Conservation (phyloP, 2,329 filamentous ascomycete genomes). For the Fonsecaea pugnacius region DNA sequence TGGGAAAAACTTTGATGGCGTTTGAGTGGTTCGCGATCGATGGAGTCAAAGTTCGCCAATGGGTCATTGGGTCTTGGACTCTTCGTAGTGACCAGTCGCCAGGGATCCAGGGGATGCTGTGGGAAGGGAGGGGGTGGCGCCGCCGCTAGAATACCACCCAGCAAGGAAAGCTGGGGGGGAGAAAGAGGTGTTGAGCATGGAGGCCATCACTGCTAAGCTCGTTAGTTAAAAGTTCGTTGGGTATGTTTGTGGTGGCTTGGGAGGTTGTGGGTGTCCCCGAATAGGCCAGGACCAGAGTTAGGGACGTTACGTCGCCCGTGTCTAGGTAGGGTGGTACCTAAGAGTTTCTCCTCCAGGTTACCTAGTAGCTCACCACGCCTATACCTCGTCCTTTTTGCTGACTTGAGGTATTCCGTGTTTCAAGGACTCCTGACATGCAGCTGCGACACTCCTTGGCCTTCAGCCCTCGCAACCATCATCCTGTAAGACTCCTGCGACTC, state of each 20-base stretch:
- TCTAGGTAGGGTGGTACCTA: background rate
- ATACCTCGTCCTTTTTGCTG: too few species aligned
- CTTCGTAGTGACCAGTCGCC: background rate
- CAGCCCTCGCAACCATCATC: background rate
- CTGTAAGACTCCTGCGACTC: background rate
- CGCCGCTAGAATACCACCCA: background rate
- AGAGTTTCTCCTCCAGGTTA: too few species aligned
- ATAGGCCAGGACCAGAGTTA: background rate
- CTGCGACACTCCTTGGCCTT: background rate
- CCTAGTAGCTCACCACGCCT: too few species aligned
- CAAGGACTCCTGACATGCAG: background rate
- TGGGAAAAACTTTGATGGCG: slow-evolving; percentile 20
- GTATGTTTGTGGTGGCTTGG: background rate
- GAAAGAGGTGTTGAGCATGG: background rate
- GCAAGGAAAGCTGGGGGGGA: background rate
- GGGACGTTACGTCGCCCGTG: background rate
- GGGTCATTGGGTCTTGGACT: background rate
- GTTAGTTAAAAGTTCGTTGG: background rate
- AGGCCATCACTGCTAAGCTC: background rate
- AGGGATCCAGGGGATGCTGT: background rate
- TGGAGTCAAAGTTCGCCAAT: background rate
- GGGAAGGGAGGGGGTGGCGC: background rate
- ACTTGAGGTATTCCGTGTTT: too few species aligned
- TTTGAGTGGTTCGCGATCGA: slow-evolving; percentile 14
- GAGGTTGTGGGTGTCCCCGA: background rate